Evolutionary conservation across 805 yeast genomes (phyloP).

Genomic region (Saturnispora sanitii): DNA sequence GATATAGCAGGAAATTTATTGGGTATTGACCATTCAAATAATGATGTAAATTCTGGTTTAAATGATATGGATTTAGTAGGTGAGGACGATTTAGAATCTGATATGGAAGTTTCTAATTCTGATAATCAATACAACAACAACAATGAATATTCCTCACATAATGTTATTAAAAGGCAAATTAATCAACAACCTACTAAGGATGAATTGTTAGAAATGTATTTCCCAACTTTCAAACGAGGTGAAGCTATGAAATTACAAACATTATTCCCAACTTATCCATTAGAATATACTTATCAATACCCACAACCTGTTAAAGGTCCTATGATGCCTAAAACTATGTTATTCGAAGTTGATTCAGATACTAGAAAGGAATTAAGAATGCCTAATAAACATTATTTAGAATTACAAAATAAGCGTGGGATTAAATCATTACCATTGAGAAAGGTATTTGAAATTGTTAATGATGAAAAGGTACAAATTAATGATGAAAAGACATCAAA

Average conservation of each 20-base stretch:
- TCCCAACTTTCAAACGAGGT: slow-evolving; percentile 51
- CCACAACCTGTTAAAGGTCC: slow-evolving; percentile 38
- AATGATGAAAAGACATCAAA: slow-evolving; percentile 12
- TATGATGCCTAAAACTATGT: slow-evolving; percentile 47
- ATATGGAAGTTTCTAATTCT: slow-evolving; percentile 21
- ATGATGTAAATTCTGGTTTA: slow-evolving; percentile 23
- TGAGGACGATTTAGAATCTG: slow-evolving; percentile 16
- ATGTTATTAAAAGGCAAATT: slow-evolving; percentile 13
- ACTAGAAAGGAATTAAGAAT: slow-evolving; percentile 42
- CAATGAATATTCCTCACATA: slow-evolving; percentile 5
- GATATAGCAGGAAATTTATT: slow-evolving; percentile 21
- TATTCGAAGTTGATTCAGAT: slow-evolving; percentile 56
- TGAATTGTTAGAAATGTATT: slow-evolving; percentile 36
- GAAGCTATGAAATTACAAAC: slow-evolving; percentile 54
- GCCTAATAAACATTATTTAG: slow-evolving; percentile 15
- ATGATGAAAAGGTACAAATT: slow-evolving; percentile 21
- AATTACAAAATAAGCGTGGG: slow-evolving; percentile 10
- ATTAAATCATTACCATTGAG: slow-evolving; percentile 15
- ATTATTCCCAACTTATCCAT: slow-evolving; percentile 52
- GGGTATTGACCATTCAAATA: slow-evolving; percentile 26
- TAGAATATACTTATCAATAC: slow-evolving; percentile 40
- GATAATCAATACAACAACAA: slow-evolving; percentile 19
- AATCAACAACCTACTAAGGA: slow-evolving; percentile 22
- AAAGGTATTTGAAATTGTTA: slow-evolving; percentile 20
- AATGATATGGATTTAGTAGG: slow-evolving; percentile 25